Conservation (phyloP, 2,329 filamentous ascomycete genomes). For the Scorias spongiosa region DNA sequence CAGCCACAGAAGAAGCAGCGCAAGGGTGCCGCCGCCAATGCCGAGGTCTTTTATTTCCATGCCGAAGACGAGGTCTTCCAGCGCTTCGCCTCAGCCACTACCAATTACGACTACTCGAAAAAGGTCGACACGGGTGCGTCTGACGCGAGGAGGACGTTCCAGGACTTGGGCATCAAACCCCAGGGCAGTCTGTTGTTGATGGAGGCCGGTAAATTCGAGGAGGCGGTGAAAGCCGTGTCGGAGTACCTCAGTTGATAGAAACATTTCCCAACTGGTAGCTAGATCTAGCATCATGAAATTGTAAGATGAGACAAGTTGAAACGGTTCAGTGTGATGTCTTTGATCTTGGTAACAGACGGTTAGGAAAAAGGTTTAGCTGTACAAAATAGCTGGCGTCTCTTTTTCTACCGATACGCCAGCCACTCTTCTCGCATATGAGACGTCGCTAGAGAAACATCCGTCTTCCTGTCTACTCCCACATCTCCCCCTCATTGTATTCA, state of each 20-base stretch:
- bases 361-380: slow-evolving; percentile 1
- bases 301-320: slow-evolving; percentile 1
- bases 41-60: slow-evolving; percentile 76
- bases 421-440: neutral
- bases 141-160: slow-evolving; percentile 88
- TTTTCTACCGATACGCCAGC: neutral
- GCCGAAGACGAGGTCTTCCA: slow-evolving; percentile 86
- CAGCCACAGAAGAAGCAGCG: slow-evolving; percentile 51
- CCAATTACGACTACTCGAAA: slow-evolving; percentile 64
- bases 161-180: slow-evolving; percentile 77
- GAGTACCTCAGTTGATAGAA: slow-evolving; percentile 50
- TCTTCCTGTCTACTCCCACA: neutral
- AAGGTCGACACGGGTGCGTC: slow-evolving; percentile 61
- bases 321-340: neutral
- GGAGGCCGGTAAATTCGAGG: slow-evolving; percentile 61
- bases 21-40: slow-evolving; percentile 25
- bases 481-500: neutral
- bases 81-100: slow-evolving; percentile 54
- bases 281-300: no score
- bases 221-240: slow-evolving; percentile 58
- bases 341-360: neutral
- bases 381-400: neutral
- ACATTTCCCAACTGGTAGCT: no score
- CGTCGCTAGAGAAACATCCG: neutral
- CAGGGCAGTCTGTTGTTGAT: slow-evolving; percentile 76